Percentiles rank a stretch among this genome's conserved stretches.
Evolutionary conservation across 2,329 filamentous ascomycete species (phyloP).

Genomic region (Chlorencoelia australis): DNA sequence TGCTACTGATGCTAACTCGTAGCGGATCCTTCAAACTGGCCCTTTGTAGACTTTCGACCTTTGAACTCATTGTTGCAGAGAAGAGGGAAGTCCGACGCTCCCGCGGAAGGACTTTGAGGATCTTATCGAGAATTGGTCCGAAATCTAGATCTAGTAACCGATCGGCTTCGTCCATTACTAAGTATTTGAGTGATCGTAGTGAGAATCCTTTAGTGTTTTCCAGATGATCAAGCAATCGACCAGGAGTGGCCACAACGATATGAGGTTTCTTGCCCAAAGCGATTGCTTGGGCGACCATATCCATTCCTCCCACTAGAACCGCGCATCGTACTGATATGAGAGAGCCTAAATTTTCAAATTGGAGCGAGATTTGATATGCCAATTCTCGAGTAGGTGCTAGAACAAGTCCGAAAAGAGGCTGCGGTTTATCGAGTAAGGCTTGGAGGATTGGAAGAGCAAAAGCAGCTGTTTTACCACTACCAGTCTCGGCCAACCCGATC

Average conservation of each 20-base stretch:
- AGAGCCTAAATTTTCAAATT: constrained; percentile 79
- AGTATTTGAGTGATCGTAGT: constrained; percentile 67
- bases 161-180: constrained; percentile 95
- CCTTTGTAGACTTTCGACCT: constrained; percentile 85
- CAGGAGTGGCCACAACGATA: constrained; percentile 85
- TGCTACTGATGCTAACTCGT: constrained; percentile 69
- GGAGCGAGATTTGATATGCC: constrained; percentile 80
- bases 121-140: constrained; percentile 83
- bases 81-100: constrained; percentile 80
- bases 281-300: constrained; percentile 88
- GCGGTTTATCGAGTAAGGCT: constrained; percentile 78
- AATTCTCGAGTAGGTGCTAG: constrained; percentile 89
- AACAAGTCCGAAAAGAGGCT: constrained; percentile 77
- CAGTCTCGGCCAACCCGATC: constrained; percentile 90
- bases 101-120: constrained; percentile 76
- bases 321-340: constrained; percentile 80
- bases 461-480: constrained; percentile 89
- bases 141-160: constrained; percentile 89
- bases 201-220: constrained; percentile 97
- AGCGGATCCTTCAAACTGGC: constrained; percentile 80
- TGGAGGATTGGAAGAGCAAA: constrained; percentile 92
- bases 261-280: constrained; percentile 94
- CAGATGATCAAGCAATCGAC: constrained; percentile 79
- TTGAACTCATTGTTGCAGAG: constrained; percentile 87
- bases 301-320: constrained; percentile 85